These are phyloP conservation scores for Penicillium roqueforti DNA, from an alignment of 495 filamentous ascomycete species.

Conservation along the genomic window DNA sequence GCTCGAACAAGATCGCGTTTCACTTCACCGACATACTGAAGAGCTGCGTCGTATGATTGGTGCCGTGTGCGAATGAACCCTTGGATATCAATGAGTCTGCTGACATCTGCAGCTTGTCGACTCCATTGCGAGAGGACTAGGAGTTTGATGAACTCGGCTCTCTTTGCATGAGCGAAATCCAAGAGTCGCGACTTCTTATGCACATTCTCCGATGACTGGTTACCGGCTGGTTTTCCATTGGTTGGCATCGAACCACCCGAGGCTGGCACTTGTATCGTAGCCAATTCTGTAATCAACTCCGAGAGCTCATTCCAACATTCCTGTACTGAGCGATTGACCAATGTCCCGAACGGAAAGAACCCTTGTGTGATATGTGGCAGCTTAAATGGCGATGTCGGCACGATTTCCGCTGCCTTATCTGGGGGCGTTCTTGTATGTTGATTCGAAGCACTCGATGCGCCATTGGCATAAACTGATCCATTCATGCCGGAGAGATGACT, in stretches of 20 bases:
- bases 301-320: conserved; percentile 73
- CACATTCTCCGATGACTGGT: conserved; percentile 61
- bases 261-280: conserved; percentile 54
- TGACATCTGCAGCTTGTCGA: conserved; percentile 68
- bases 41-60: conserved; percentile 50
- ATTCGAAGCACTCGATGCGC: conserved; percentile 15
- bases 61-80: conserved; percentile 62
- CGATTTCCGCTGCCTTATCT: conserved; percentile 2
- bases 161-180: conserved; percentile 61
- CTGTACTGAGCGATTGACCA: conserved; percentile 75
- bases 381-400: conserved; percentile 52
- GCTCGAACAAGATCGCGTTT: conserved; percentile 60
- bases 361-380: conserved; percentile 73
- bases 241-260: conserved; percentile 22
- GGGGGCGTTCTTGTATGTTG: conserved; percentile 11
- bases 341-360: conserved; percentile 62
- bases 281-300: conserved; percentile 64
- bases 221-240: conserved; percentile 53
- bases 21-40: conserved; percentile 59
- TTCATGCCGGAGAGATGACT: conserved; percentile 21
- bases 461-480: conserved; percentile 31
- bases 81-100: conserved; percentile 79
- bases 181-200: conserved; percentile 76
- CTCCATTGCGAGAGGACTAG: conserved; percentile 87
- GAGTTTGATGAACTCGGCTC: conserved; percentile 81